A percentile compares a stretch with the other conserved stretches of the same genome.
These are phyloP conservation scores for Lactifluus piperatus DNA, from an alignment of 768 basidiomycete species.

Conservation along the genomic window DNA sequence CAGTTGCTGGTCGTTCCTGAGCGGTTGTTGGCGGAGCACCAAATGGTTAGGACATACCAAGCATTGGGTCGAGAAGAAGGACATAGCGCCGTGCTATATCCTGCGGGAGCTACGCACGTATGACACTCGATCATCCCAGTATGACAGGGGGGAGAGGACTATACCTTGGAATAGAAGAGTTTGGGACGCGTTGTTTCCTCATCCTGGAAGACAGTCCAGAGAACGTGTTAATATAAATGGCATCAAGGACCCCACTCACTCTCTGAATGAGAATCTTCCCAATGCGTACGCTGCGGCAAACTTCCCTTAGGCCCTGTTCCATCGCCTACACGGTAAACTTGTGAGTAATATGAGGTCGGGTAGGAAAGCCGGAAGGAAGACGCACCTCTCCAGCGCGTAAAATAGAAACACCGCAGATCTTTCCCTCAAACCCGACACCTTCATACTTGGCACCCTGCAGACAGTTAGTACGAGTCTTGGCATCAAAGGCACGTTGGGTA, in stretches of 20 bases:
- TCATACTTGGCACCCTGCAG: slow-evolving; percentile 68
- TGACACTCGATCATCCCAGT: background rate
- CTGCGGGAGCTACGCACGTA: slow-evolving; percentile 61
- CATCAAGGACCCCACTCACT: slow-evolving; percentile 35
- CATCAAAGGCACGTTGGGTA: background rate
- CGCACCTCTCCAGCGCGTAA: slow-evolving; percentile 85
- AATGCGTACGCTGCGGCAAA: slow-evolving; percentile 88
- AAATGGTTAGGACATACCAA: slow-evolving; percentile 46
- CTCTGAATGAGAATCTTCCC: slow-evolving; percentile 98
- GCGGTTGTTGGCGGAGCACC: background rate
- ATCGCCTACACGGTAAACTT: slow-evolving; percentile 54
- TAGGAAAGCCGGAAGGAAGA: background rate
- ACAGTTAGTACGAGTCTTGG: background rate
- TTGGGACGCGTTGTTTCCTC: slow-evolving; percentile 92
- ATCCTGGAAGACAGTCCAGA: slow-evolving; percentile 43
- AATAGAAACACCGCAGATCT: slow-evolving; percentile 95
- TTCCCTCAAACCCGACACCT: slow-evolving; percentile 92
- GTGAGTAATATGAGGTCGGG: background rate
- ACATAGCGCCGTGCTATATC: slow-evolving; percentile 90
- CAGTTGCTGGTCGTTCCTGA: slow-evolving; percentile 56
- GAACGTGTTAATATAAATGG: background rate
- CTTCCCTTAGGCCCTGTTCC: slow-evolving; percentile 95
- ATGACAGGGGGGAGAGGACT: background rate
- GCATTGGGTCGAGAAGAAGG: slow-evolving; percentile 94
- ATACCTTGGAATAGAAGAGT: slow-evolving; percentile 82